Conservation (phyloP, 1,139 yeast genomes). For the Hyphopichia buzzinii region DNA sequence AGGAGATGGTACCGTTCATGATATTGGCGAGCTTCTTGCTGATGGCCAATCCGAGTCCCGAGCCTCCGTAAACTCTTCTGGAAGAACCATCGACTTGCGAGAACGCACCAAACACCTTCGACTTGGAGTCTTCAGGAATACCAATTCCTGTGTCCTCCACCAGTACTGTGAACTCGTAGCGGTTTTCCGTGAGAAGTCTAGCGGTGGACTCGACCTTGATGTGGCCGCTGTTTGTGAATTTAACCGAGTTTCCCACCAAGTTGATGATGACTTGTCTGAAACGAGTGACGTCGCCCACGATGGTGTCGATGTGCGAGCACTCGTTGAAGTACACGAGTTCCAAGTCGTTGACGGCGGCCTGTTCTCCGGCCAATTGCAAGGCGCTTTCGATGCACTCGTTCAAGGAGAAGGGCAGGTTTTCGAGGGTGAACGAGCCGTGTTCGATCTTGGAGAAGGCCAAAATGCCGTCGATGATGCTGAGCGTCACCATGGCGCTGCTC, state of each 20-base stretch:
- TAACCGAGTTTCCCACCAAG: conserved; percentile 56
- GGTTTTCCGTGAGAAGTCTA: conserved; percentile 23
- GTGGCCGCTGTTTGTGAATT: conserved; percentile 50
- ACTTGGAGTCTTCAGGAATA: conserved; percentile 47
- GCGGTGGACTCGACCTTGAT: conserved; percentile 42
- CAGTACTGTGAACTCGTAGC: conserved; percentile 42
- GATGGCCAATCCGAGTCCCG: conserved; percentile 60
- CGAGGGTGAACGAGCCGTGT: conserved; percentile 51
- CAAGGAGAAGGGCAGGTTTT: conserved; percentile 47
- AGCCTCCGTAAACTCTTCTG: conserved; percentile 56
- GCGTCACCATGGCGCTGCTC: conserved; percentile 51
- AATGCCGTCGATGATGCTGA: conserved; percentile 57
- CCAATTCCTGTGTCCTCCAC: conserved; percentile 65
- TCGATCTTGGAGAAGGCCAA: conserved; percentile 57
- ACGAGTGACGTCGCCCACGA: conserved; percentile 52
- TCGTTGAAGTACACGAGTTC: conserved; percentile 49
- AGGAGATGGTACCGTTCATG: conserved; percentile 56
- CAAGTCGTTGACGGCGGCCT: conserved; percentile 44
- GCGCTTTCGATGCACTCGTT: conserved; percentile 54
- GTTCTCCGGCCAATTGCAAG: conserved; percentile 52
- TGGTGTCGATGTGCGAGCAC: conserved; percentile 40
- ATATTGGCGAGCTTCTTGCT: conserved; percentile 56
- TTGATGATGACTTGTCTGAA: conserved; percentile 55
- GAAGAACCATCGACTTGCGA: conserved; percentile 63
- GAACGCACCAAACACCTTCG: conserved; percentile 56